These are phyloP conservation scores for Halenospora varia DNA, from an alignment of 495 filamentous ascomycete species.

Conservation along the genomic window DNA sequence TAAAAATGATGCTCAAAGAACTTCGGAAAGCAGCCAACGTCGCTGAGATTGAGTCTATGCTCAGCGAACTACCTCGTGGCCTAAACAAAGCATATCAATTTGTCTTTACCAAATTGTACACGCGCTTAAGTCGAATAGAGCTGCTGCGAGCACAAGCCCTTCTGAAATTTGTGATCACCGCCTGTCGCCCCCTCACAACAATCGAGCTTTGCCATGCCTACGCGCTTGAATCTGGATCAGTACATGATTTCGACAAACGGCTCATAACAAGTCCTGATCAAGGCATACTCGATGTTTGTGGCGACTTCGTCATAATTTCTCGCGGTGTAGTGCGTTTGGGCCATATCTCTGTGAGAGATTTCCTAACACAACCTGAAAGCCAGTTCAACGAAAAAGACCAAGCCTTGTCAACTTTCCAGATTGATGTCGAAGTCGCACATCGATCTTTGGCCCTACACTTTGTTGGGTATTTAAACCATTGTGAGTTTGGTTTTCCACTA, in stretches of 20 bases:
- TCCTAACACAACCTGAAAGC: constrained; percentile 14
- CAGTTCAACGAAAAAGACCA: constrained; percentile 15
- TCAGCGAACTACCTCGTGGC: neutral
- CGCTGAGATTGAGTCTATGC: neutral
- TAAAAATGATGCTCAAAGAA: constrained; percentile 7
- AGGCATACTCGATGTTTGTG: constrained; percentile 18
- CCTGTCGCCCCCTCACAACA: neutral
- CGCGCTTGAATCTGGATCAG: neutral
- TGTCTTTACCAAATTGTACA: neutral
- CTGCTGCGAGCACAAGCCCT: neutral
- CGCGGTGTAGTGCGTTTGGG: constrained; percentile 12
- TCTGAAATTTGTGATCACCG: neutral
- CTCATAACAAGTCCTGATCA: neutral
- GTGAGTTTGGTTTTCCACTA: constrained; percentile 16
- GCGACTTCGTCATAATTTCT: constrained; percentile 17
- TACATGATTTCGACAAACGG: neutral
- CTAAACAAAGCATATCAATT: neutral
- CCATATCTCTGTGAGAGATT: constrained; percentile 22
- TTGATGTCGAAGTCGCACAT: constrained; percentile 8
- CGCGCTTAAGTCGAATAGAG: neutral
- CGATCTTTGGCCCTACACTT: constrained; percentile 8
- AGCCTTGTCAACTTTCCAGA: constrained; percentile 10
- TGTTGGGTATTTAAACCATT: constrained; percentile 11
- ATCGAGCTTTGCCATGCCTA: constrained; percentile 1
- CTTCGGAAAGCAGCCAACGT: constrained; percentile 3